Base-by-base conservation (phyloP, 2,329 filamentous ascomycete genomes). In the Amphichorda felina region DNA sequence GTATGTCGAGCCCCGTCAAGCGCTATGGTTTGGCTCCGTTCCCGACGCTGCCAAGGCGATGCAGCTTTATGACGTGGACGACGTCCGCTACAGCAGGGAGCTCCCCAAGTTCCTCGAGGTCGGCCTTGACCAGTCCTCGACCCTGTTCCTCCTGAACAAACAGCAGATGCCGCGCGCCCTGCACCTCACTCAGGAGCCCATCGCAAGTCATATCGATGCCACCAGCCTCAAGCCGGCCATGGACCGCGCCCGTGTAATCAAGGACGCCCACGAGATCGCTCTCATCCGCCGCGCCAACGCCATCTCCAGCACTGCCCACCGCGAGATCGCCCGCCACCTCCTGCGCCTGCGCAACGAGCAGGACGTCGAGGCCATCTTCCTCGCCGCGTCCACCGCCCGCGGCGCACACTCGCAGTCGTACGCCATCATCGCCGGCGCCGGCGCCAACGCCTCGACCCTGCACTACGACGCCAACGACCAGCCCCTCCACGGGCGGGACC, bases 381-480 rank as follows among this genome's bases (percentile, higher is more conserved):
- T 79, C 17, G 70, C 75, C 24, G 72, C 73, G 16, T 94, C 86
- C 53, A 76, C 83, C 34, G 70, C 79, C 7, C 66, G 71, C 35
- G 82, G 82, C 41, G 81, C 84, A 4, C 82, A 81, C 43, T 65
- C 75, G 34, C 84, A 94, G 61, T 79, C 89, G 0, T 98, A 98
- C 53, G 75, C 79, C 32, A 73, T 87, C n/a, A 95, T 98, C 46
- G 85, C 84, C 31, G 89, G 83, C 2, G 76, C 82, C 2, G 89
- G 89, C 1, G 53, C 66, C n/a, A 91, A 91, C 50, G 87, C 82
- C 5, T 78, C 82, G 11, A 88, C 83, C 0, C 64, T 96, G 28
- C 91, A 98, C 57, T 98, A 98, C 55, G 71, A 73, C 30, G 74
- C 71, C 36, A 96, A 98, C 53, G 70, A 93, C 48, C 71, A 82